Base-by-base conservation (phyloP, 176 grass and related monocot species). In the barley (Hordeum vulgare) region DNA sequence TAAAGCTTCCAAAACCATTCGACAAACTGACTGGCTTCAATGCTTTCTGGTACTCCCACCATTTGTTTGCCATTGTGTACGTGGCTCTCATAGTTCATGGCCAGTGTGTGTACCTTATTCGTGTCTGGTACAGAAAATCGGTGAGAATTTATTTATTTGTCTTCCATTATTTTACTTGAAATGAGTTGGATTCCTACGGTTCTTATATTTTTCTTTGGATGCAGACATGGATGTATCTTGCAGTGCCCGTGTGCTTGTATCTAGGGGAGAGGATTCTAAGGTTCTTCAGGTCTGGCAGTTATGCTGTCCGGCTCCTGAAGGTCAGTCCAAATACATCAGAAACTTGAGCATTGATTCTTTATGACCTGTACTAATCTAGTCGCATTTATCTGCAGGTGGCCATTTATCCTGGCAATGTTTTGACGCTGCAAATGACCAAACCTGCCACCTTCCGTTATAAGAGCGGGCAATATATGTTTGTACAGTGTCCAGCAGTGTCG, bases 191-290 rank as follows among this genome's bases (percentile, higher is more conserved):
- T 34, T 37, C 28, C 17, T 59, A 65, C 68, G 36, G 14, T 81
- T 76, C 39, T 51, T 83, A 37, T 61, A 63, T 84, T 33, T 91
- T 81, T 80, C 28, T 85, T 78, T 74, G 83, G 77, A 81, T 81
- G 75, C 83, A 99, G 97, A 99, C 97, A 78, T 99, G 97, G 97
- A 99, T 99, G 93, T 99, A 99, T 86, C 88, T 99, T 80, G 89
- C 91, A 53, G 91, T 90, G 54, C 97, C 97, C 63, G 83, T 99
- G 87, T 93, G 88, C 44, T 78, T 99, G 51, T 99, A 96, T 85
- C 45, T 84, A 76, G 97, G 93, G 23, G 97, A 99, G 83, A 94
- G 97, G 81, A 86, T 87, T 64, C 81, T 99, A 63, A 93, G 97
- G 78, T 87, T 89, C 51, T 92, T 99, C 77, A 90, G 93, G 75